Percentiles rank a stretch among this genome's conserved stretches.
Evolutionary conservation across 176 grass and related monocot species (phyloP).

Genomic region (Oryza coarctata): DNA sequence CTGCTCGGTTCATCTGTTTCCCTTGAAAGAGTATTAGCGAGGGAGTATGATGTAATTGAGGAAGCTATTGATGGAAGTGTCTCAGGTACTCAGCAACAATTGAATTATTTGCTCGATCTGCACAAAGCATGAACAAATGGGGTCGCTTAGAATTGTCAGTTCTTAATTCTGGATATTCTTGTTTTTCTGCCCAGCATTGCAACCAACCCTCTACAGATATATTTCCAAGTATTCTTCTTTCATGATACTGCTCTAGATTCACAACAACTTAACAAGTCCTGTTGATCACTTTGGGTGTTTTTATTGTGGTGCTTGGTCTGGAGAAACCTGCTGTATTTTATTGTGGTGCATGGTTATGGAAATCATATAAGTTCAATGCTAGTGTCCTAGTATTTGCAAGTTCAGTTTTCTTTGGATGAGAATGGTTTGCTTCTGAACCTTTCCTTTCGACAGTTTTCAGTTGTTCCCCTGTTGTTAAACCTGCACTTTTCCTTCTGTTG

Average conservation of each 20-base stretch:
- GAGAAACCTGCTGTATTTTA: background rate
- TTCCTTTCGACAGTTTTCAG: background rate
- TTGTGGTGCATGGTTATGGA: background rate
- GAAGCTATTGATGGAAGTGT: background rate
- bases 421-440: background rate
- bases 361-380: background rate
- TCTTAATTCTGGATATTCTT: background rate
- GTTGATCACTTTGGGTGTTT: background rate
- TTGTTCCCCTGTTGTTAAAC: background rate
- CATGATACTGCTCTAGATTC: background rate
- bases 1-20: background rate
- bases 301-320: background rate
- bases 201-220: background rate
- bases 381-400: background rate
- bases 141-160: background rate
- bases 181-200: background rate
- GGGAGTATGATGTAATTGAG: background rate
- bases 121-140: background rate
- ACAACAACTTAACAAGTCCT: background rate
- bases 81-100: background rate
- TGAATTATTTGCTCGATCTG: background rate
- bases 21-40: background rate
- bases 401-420: background rate
- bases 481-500: constrained; percentile 12
- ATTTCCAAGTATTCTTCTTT: background rate